Evolutionary conservation across 208 protist species (phyloP), one percentile per base, ranked within the genome.

Genomic region (Crithidia fasciculata): DNA sequence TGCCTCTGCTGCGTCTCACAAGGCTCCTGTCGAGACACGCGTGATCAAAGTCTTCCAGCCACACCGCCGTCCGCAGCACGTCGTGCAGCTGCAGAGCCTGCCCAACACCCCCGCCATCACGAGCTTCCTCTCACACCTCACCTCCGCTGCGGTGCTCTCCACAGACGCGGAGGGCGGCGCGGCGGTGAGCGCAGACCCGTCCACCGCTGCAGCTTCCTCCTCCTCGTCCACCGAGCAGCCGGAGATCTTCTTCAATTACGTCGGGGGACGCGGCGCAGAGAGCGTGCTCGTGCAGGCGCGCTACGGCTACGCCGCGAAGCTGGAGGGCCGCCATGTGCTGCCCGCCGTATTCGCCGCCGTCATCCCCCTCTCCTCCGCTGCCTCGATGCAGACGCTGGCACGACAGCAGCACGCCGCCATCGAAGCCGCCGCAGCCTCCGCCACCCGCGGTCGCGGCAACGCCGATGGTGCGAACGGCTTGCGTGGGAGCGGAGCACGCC

Each of bases 71-170:
- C 78, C 81, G 37, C 76, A 69, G 59, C 87, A 95, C 80, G 85
- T 92, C 53, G 70, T 69, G n/a, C 69, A 88, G 49, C 59, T 93
- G 56, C 82, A 90, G 69, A 85, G 58, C 43, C 87, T 89, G 15
- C 90, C 90, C 19, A 92, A 88, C 80, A 93, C 90, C 6, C 90
- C 90, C 3, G 61, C 86, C 16, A 86, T 95, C 41, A 69, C 82
- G 15, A 79, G 80, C 57, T 80, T 94, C 59, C 52, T 73, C 64
- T 76, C 80, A 19, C 73, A 61, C 50, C 78, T 91, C 44, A 81
- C 79, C 47, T 67, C 72, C 28, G 18, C 63, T 36, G 10, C 54
- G 16, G 55, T 40, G 2, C 15, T 19, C 0, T 37, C 43, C 5
- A 52, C 40, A 8, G 50, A 47, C 36, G 79, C 37, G 53, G 36